Evolutionary conservation across 768 basidiomycete species (phyloP).

Genomic region (Wakefieldia striispora): DNA sequence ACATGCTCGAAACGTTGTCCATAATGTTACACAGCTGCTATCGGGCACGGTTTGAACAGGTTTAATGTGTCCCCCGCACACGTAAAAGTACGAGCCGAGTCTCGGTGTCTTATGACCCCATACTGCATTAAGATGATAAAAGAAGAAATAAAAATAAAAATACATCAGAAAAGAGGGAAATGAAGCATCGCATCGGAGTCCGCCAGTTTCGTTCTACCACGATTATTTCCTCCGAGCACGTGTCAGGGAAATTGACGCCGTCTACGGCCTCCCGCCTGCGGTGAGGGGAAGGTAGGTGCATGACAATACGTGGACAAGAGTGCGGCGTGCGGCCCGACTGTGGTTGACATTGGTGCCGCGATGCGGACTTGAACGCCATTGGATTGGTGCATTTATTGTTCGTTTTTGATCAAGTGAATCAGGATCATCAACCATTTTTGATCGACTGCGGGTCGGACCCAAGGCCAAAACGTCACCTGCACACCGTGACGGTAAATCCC

Average conservation of each 20-base stretch:
- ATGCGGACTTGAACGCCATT: conserved; percentile 4
- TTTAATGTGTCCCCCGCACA: neutral
- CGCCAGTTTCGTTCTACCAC: neutral
- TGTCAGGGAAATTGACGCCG: conserved; percentile 12
- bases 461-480: neutral
- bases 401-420: conserved; percentile 3
- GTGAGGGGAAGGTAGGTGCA: neutral
- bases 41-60: too few species aligned
- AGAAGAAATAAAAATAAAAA: too few species aligned
- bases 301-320: neutral
- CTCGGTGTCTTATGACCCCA: too few species aligned
- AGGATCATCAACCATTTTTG: conserved; percentile 6
- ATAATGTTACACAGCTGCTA: neutral
- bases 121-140: too few species aligned
- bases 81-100: too few species aligned
- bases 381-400: conserved; percentile 1
- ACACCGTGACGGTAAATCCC: conserved; percentile 13
- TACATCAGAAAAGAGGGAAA: too few species aligned
- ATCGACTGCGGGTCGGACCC: neutral
- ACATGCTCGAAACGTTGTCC: conserved; percentile 9
- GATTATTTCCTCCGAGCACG: conserved; percentile 12
- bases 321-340: conserved; percentile 2
- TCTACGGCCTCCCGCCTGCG: conserved; percentile 2
- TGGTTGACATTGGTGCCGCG: conserved; percentile 12
- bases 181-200: neutral